Percentiles rank a stretch among this genome's conserved stretches.
These are phyloP conservation scores for Amanita rubescens DNA, from an alignment of 768 basidiomycete species.

Conservation along the genomic window DNA sequence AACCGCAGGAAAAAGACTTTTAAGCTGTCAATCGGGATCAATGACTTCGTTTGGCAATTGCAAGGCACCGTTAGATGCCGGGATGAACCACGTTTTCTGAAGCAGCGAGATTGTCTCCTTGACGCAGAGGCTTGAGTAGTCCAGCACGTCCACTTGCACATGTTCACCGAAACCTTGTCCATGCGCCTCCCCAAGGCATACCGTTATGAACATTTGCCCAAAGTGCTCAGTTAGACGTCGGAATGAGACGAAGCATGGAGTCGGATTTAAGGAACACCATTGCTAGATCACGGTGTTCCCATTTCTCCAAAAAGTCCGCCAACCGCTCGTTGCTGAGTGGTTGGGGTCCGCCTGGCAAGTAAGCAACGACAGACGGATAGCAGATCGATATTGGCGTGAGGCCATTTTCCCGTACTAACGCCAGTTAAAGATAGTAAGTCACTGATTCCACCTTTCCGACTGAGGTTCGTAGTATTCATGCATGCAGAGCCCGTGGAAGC, in stretches of 20 bases:
- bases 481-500: too few relatives aligned
- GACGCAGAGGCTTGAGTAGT: constrained; percentile 22
- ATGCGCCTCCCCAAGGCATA: too few relatives aligned
- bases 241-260: constrained; percentile 22
- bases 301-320: constrained; percentile 25
- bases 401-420: constrained; percentile 16
- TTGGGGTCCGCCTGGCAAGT: constrained; percentile 13
- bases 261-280: background rate
- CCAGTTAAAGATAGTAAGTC: too few relatives aligned
- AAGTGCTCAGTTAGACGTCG: too few relatives aligned
- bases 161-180: too few relatives aligned
- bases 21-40: constrained; percentile 14
- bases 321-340: constrained; percentile 25
- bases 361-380: constrained; percentile 20
- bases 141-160: constrained; percentile 20
- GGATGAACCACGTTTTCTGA: constrained; percentile 20
- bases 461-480: too few relatives aligned
- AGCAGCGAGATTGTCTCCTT: constrained; percentile 19
- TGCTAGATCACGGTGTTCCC: constrained; percentile 8
- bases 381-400: constrained; percentile 23
- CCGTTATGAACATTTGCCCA: too few relatives aligned
- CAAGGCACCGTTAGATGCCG: constrained; percentile 12
- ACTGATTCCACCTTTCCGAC: too few relatives aligned
- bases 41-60: constrained; percentile 18
- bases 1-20: constrained; percentile 7